Evolutionary conservation across 2,329 filamentous ascomycete species (phyloP).

Genomic region (Penicillium sp.): DNA sequence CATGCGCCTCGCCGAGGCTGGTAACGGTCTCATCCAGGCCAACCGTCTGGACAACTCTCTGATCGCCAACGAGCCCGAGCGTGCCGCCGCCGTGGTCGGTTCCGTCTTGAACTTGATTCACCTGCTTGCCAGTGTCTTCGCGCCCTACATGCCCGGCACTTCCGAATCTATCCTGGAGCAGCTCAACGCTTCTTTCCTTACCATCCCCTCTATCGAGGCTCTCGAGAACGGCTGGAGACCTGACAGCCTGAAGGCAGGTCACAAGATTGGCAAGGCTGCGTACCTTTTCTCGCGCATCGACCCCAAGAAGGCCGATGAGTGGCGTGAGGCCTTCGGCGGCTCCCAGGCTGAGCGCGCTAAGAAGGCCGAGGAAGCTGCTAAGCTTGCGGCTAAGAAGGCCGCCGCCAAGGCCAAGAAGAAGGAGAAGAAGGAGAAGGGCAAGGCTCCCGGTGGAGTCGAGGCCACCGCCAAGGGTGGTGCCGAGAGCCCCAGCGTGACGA

Average conservation of each 20-base stretch:
- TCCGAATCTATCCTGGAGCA: conserved; percentile 75
- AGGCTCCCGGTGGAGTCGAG: conserved; percentile 40
- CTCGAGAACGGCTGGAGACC: conserved; percentile 65
- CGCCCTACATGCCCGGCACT: conserved; percentile 85
- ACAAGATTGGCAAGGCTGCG: conserved; percentile 78
- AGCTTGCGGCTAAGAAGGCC: conserved; percentile 44
- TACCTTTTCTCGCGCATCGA: conserved; percentile 86
- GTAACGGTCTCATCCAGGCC: conserved; percentile 64
- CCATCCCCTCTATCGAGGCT: conserved; percentile 60
- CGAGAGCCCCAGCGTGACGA: conserved; percentile 30
- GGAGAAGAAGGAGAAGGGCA: conserved; percentile 44
- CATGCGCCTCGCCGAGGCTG: conserved; percentile 61
- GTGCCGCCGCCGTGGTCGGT: conserved; percentile 68
- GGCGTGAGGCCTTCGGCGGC: conserved; percentile 75
- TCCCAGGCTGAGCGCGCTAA: conserved; percentile 68
- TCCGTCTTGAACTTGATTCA: conserved; percentile 83
- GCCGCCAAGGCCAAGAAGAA: conserved; percentile 41
- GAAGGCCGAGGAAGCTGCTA: conserved; percentile 62
- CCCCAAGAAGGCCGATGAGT: conserved; percentile 78
- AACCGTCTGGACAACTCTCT: conserved; percentile 65
- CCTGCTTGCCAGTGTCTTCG: conserved; percentile 75
- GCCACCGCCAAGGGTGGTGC: conserved; percentile 41
- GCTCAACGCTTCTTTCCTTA: conserved; percentile 63
- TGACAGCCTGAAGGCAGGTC: conserved; percentile 65
- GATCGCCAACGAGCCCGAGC: conserved; percentile 61